A percentile compares a stretch with the other conserved stretches of the same genome.
Conservation (phyloP, 768 basidiomycete genomes). For the Termitomyces sp. region DNA sequence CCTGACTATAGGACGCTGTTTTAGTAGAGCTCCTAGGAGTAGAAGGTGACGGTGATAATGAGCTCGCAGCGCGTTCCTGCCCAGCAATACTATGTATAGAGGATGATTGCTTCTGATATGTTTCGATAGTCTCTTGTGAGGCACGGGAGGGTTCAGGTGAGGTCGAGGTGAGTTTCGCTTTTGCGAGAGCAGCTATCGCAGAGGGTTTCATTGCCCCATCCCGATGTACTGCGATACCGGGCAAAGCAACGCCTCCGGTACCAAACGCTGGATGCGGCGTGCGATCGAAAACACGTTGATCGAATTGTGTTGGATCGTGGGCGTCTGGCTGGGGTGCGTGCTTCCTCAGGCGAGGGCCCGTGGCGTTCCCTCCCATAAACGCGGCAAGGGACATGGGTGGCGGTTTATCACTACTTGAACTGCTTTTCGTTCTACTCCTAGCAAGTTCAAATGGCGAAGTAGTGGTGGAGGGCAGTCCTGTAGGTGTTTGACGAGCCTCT, state of each 20-base stretch:
- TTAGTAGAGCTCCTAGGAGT: neutral
- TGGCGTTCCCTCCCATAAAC: conserved; percentile 76
- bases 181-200: conserved; percentile 1
- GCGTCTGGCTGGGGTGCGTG: conserved; percentile 70
- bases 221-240: conserved; percentile 46
- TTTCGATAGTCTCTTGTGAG: neutral
- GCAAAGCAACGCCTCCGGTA: conserved; percentile 69
- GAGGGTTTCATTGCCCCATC: conserved; percentile 7
- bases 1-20: neutral
- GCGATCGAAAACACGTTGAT: conserved; percentile 46
- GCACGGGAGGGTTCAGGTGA: neutral
- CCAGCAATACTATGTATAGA: neutral
- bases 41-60: conserved; percentile 8
- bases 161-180: neutral
- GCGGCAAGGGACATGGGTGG: conserved; percentile 69
- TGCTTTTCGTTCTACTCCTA: neutral
- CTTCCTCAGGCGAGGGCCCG: conserved; percentile 67
- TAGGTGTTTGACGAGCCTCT: conserved; percentile 42
- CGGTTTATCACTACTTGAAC: conserved; percentile 11
- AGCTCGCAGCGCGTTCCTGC: conserved; percentile 38
- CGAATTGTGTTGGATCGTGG: conserved; percentile 59
- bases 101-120: neutral
- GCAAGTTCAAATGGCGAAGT: neutral
- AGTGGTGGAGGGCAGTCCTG: conserved; percentile 14
- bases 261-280: conserved; percentile 75